Conservation (phyloP, 805 yeast species). For the Sugiyamaella americana region DNA sequence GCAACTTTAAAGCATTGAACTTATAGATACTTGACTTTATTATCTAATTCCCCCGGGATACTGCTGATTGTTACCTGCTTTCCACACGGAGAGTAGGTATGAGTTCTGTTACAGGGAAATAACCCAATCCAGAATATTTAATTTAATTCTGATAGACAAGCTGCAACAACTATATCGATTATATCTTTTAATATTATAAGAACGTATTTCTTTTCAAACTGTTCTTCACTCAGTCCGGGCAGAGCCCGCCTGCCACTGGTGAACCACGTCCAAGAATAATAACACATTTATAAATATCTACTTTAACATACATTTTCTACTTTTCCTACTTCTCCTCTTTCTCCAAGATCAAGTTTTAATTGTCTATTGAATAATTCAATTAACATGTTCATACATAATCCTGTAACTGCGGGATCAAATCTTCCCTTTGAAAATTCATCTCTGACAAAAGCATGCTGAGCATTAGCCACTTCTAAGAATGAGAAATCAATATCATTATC, state of each 20-base stretch:
- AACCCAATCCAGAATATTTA: too few species aligned
- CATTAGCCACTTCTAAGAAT: slow-evolving; percentile 68
- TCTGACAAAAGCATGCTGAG: slow-evolving; percentile 79
- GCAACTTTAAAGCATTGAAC: not conserved
- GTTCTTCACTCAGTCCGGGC: too few species aligned
- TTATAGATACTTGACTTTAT: not conserved
- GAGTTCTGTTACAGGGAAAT: too few species aligned
- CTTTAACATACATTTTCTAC: slow-evolving; percentile 60
- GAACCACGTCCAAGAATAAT: too few species aligned
- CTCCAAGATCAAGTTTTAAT: slow-evolving; percentile 62
- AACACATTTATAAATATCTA: too few species aligned
- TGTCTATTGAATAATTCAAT: slow-evolving; percentile 65
- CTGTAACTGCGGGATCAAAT: slow-evolving; percentile 71
- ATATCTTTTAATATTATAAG: too few species aligned
- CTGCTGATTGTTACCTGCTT: too few species aligned
- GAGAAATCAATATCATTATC: slow-evolving; percentile 57
- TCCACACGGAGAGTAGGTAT: too few species aligned
- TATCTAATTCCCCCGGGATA: not conserved
- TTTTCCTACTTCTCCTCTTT: slow-evolving; percentile 41
- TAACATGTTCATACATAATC: slow-evolving; percentile 59
- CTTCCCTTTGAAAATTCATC: slow-evolving; percentile 78
- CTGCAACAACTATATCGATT: too few species aligned
- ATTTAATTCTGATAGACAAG: too few species aligned
- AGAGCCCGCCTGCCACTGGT: too few species aligned
- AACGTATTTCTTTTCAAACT: too few species aligned